Evolutionary conservation across 2,329 filamentous ascomycete species (phyloP).

Genomic region (Simplicillium aogashimaense): DNA sequence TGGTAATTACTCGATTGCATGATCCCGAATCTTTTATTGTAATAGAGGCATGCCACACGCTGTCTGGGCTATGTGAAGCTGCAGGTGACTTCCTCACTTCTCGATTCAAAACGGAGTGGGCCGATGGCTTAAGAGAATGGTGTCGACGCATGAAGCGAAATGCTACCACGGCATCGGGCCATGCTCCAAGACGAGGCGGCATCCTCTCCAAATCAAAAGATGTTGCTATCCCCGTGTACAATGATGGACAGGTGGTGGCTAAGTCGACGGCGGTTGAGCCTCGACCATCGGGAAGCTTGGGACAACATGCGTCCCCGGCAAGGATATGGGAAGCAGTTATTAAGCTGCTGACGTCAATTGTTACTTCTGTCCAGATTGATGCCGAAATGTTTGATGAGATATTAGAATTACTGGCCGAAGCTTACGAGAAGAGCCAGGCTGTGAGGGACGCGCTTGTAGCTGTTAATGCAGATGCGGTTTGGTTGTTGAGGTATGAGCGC

Average conservation of each 20-base stretch:
- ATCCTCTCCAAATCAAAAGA: slow-evolving; percentile 5
- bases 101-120: slow-evolving; percentile 67
- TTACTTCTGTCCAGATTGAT: slow-evolving; percentile 52
- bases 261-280: neutral
- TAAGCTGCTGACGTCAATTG: slow-evolving; percentile 48
- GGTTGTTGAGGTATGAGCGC: slow-evolving; percentile 50
- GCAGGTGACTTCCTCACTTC: slow-evolving; percentile 75
- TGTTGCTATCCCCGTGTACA: slow-evolving; percentile 11
- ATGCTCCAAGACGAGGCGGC: slow-evolving; percentile 2
- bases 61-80: slow-evolving; percentile 57
- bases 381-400: slow-evolving; percentile 65
- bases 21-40: slow-evolving; percentile 60
- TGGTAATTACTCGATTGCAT: slow-evolving; percentile 58
- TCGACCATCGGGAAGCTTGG: slow-evolving; percentile 28
- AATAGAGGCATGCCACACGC: slow-evolving; percentile 58
- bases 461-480: slow-evolving; percentile 67
- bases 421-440: slow-evolving; percentile 32
- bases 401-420: slow-evolving; percentile 48
- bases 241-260: slow-evolving; percentile 11
- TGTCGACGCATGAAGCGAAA: slow-evolving; percentile 32
- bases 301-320: slow-evolving; percentile 49
- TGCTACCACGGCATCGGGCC: slow-evolving; percentile 15
- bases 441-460: slow-evolving; percentile 49
- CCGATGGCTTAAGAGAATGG: slow-evolving; percentile 40
- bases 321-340: slow-evolving; percentile 57